Evolutionary conservation across 179 eudicot species (phyloP).

Genomic region (Silene coronaria): DNA sequence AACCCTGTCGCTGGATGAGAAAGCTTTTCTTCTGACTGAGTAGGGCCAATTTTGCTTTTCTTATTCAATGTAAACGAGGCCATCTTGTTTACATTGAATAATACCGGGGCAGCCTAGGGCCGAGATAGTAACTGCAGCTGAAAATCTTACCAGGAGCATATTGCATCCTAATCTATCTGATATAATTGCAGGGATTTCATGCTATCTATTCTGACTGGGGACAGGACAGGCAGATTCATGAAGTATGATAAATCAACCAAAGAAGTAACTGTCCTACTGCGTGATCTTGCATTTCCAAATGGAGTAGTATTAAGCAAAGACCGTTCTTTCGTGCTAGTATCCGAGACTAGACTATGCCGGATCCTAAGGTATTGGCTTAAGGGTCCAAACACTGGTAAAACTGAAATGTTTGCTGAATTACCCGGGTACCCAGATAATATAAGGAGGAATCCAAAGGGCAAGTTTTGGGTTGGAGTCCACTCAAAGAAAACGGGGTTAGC

Average conservation of each 20-base stretch:
- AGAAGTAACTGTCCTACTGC: slow-evolving; percentile 33
- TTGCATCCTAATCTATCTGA: background rate
- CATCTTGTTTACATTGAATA: too few relatives aligned
- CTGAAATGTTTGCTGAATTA: slow-evolving; percentile 46
- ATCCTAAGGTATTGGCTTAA: slow-evolving; percentile 45
- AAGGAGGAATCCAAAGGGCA: slow-evolving; percentile 61
- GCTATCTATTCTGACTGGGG: slow-evolving; percentile 33
- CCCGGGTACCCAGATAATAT: slow-evolving; percentile 80
- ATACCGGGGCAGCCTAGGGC: too few relatives aligned
- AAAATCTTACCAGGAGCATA: too few relatives aligned
- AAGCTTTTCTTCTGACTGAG: too few relatives aligned
- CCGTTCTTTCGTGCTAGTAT: slow-evolving; percentile 39
- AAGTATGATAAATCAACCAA: slow-evolving; percentile 42
- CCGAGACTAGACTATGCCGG: slow-evolving; percentile 34
- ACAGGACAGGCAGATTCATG: slow-evolving; percentile 47
- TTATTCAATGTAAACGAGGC: too few relatives aligned
- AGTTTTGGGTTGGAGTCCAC: slow-evolving; percentile 85
- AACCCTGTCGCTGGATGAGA: too few relatives aligned
- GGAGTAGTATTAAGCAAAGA: slow-evolving; percentile 55
- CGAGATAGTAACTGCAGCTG: too few relatives aligned
- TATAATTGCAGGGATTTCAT: slow-evolving; percentile 28
- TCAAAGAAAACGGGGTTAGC: slow-evolving; percentile 44
- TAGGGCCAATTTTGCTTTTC: too few relatives aligned
- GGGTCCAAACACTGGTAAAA: slow-evolving; percentile 37
- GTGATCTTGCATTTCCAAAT: slow-evolving; percentile 38